A percentile compares a stretch with the other conserved stretches of the same genome.
Evolutionary conservation across 2,329 filamentous ascomycete species (phyloP).

Genomic region (Hypoxylon sp.): DNA sequence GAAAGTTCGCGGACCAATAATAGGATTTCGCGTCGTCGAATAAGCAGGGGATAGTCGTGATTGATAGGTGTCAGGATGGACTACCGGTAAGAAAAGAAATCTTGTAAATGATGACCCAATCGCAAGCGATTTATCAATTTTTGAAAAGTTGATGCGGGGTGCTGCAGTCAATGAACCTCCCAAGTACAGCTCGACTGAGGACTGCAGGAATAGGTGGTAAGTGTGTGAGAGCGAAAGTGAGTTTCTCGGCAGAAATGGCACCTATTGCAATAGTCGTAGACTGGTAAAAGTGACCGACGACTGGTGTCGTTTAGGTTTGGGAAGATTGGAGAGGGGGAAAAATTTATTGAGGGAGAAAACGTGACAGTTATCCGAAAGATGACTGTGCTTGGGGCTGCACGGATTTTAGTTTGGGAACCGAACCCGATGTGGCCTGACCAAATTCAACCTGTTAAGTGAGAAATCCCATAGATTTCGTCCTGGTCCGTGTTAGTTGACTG

Average conservation of each 20-base stretch:
- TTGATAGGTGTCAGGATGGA: slow-evolving; percentile 30
- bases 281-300: slow-evolving; percentile 19
- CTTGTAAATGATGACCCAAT: slow-evolving; percentile 44
- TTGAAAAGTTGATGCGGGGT: slow-evolving; percentile 50
- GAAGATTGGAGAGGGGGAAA: slow-evolving; percentile 39
- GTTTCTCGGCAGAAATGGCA: slow-evolving; percentile 21
- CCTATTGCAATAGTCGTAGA: slow-evolving; percentile 40
- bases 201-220: slow-evolving; percentile 28
- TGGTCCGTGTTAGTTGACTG: slow-evolving; percentile 36
- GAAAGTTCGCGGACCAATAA: slow-evolving; percentile 18
- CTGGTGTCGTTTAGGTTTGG: slow-evolving; percentile 34
- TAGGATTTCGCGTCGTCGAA: slow-evolving; percentile 33
- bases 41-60: slow-evolving; percentile 27
- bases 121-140: slow-evolving; percentile 45
- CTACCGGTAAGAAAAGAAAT: slow-evolving; percentile 28
- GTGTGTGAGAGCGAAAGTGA: slow-evolving; percentile 2
- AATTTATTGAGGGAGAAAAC: slow-evolving; percentile 42
- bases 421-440: slow-evolving; percentile 46
- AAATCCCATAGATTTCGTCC: slow-evolving; percentile 30
- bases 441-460: slow-evolving; percentile 37
- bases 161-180: slow-evolving; percentile 42
- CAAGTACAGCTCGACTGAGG: slow-evolving; percentile 39
- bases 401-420: slow-evolving; percentile 44
- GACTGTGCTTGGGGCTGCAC: slow-evolving; percentile 44
- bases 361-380: slow-evolving; percentile 46